Evolutionary conservation across 805 yeast species (phyloP), one percentile per base, ranked within the genome.

Genomic region (Candida loeiensis): DNA sequence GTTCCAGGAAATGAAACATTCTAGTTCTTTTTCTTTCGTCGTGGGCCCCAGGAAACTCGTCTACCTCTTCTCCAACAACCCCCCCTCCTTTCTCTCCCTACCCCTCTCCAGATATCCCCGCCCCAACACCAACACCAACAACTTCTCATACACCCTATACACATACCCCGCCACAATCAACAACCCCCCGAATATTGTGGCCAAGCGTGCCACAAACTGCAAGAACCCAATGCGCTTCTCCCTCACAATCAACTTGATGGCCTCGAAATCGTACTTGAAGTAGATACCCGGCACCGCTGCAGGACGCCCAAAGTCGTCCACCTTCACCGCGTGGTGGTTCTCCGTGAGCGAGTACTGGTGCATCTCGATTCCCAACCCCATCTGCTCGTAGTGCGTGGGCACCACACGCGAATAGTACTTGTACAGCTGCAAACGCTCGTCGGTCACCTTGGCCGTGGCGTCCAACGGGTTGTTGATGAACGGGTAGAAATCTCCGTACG

Each of bases 401-500:
- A 93, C 95, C 3, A 93, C 86, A 13, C 82, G 77, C 47, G 89
- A 53, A 49, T 71, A 77, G 60, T 93, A 93, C 38, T 76, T 76
- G 61, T 69, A 86, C 1, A 71, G 59, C 43, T 74, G 79, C 14
- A 69, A 44, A 16, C 71, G 65, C 2, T 74, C 69, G 0, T 68
- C 65, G 2, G 88, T 73, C 13, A 61, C 57, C 48, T 81, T 77
- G 1, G 79, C 83, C 0, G 91, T 82, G 34, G 71, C 71, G 59
- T 93, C 98, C 47, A 93, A 71, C n/a, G 96, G 95, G 55, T 91
- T 91, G 50, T 82, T 74, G 46, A 90, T 71, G 50, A 76, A 83
- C 3, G 99, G 97, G 55, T 79, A 89, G 60, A 84, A 89, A 26
- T 79, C 86, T 11, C 99, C 99, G 63, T 82, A 91, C 8, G 97